A percentile compares a stretch with the other conserved stretches of the same genome.
Conservation (phyloP, 768 basidiomycete genomes). For the Phlebiopsis flavidoalba region DNA sequence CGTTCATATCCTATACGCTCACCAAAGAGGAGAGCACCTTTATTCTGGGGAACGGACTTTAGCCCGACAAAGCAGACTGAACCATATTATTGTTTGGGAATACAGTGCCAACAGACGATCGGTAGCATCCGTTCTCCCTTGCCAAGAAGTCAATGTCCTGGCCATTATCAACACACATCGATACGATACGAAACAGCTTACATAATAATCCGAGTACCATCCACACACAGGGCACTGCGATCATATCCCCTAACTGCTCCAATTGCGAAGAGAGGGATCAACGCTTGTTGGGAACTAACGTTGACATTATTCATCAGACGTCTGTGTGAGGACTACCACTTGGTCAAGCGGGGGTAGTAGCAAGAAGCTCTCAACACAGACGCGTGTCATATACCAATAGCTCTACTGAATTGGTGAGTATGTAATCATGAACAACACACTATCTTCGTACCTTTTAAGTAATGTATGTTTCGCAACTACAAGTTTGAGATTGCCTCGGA, state of each 20-base stretch:
- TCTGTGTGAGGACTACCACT: no score
- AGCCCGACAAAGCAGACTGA: slow-evolving; percentile 40
- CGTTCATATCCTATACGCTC: slow-evolving; percentile 11
- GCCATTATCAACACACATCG: background rate
- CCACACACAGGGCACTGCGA: slow-evolving; percentile 49
- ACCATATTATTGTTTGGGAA: slow-evolving; percentile 58
- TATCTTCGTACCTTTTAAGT: slow-evolving; percentile 32
- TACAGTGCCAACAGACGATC: slow-evolving; percentile 47
- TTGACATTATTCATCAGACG: background rate
- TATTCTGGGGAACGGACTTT: slow-evolving; percentile 35
- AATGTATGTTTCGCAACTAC: slow-evolving; percentile 56
- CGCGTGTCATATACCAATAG: no score
- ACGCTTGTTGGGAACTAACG: slow-evolving; percentile 48
- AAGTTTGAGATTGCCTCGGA: background rate
- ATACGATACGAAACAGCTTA: background rate
- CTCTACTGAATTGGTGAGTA: no score
- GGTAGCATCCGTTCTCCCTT: slow-evolving; percentile 59
- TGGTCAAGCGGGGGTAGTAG: no score
- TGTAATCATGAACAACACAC: background rate
- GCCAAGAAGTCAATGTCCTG: background rate
- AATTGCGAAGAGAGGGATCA: slow-evolving; percentile 53
- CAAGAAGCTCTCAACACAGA: slow-evolving; percentile 37
- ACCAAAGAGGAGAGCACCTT: slow-evolving; percentile 55
- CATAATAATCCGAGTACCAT: slow-evolving; percentile 62
- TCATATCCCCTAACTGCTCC: slow-evolving; percentile 46